Percentiles rank a stretch among this genome's conserved stretches.
Conservation (phyloP, 2,329 filamentous ascomycete species). For the Colletotrichum noveboracense region DNA sequence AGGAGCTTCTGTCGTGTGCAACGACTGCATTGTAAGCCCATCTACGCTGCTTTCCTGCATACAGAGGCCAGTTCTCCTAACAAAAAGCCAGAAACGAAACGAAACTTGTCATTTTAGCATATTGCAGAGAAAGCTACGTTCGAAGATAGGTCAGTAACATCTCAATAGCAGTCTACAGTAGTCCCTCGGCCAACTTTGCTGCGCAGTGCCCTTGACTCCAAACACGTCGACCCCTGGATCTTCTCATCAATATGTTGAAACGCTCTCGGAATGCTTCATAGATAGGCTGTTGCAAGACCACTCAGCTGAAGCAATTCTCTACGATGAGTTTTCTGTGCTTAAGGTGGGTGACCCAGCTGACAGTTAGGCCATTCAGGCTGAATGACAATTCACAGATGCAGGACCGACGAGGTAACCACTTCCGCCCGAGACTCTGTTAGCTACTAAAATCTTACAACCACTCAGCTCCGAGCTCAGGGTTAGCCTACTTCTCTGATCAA, state of each 20-base stretch:
- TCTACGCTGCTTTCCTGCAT: background rate
- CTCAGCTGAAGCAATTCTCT: background rate
- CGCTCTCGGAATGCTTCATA: background rate
- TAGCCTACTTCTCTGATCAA: background rate
- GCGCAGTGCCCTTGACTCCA: background rate
- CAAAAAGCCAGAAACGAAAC: background rate
- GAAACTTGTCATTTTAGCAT: background rate
- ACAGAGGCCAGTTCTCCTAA: background rate
- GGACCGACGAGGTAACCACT: background rate
- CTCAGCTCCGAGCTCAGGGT: background rate
- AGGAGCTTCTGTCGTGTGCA: background rate
- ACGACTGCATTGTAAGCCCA: background rate
- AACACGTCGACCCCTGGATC: background rate
- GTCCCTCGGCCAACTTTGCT: background rate
- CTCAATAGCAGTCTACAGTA: background rate
- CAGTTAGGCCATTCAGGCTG: rapidly evolving
- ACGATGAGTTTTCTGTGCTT: background rate
- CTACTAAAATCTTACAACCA: background rate
- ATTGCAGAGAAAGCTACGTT: background rate
- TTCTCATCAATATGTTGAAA: background rate
- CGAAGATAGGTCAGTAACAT: background rate
- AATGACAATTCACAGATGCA: background rate
- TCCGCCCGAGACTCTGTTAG: background rate
- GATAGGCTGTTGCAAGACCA: background rate
- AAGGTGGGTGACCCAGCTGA: background rate